phyloP scores from a whole-genome alignment of 345 rosid genomes.

The Physaria fendleri region DNA sequence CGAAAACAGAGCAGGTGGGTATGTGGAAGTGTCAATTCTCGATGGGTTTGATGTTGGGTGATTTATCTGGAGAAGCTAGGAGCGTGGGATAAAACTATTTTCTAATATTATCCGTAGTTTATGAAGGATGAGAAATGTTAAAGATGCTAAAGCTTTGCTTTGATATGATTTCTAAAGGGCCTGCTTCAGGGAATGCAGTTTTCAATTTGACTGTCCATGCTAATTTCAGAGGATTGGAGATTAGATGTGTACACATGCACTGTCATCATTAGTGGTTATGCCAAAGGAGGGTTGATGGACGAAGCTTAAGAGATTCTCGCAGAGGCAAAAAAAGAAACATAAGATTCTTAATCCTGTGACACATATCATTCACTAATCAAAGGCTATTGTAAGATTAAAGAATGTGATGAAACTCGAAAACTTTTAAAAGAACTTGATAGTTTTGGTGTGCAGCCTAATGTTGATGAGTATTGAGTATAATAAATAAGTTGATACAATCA shows the following conservation, averaged over 20 bases:
- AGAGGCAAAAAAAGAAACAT: slow-evolving; percentile 75
- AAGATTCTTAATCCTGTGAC: slow-evolving; percentile 54
- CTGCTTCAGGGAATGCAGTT: slow-evolving; percentile 75
- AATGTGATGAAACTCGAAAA: slow-evolving; percentile 57
- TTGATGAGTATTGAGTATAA: slow-evolving; percentile 75
- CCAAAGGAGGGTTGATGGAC: slow-evolving; percentile 63
- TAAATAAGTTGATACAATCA: slow-evolving; percentile 71
- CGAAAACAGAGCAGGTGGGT: too few species aligned
- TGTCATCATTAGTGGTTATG: slow-evolving; percentile 70
- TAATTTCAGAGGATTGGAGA: slow-evolving; percentile 61
- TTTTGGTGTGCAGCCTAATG: slow-evolving; percentile 52
- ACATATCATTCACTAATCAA: slow-evolving; percentile 72
- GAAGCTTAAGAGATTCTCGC: slow-evolving; percentile 49
- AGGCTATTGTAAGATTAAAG: slow-evolving; percentile 72
- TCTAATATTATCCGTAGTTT: slow-evolving; percentile 57
- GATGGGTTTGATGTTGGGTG: slow-evolving; percentile 46
- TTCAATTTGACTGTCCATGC: slow-evolving; percentile 55
- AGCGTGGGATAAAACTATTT: slow-evolving; percentile 65
- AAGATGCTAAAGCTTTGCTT: slow-evolving; percentile 52
- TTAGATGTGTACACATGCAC: slow-evolving; percentile 78
- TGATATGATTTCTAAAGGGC: slow-evolving; percentile 69
- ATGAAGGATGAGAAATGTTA: slow-evolving; percentile 55
- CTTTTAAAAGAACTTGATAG: slow-evolving; percentile 65
- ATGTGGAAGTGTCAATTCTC: too few species aligned
- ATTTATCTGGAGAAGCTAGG: slow-evolving; percentile 38